phyloP scores from a whole-genome alignment of 2,329 filamentous ascomycete species.

The Ramularia endophylla region DNA sequence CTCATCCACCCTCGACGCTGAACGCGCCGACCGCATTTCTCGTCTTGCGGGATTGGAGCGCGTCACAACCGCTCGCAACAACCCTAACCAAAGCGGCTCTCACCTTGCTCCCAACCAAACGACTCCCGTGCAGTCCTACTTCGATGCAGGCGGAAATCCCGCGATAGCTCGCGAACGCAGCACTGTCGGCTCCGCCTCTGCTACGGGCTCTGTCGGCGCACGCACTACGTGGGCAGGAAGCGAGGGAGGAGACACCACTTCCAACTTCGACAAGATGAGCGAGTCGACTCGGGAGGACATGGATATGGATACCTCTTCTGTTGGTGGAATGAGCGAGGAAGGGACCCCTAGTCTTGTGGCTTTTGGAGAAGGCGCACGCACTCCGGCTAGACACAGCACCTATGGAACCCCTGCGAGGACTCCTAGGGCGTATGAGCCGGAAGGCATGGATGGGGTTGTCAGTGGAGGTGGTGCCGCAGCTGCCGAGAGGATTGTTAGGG shows the following conservation, averaged over 20 bases:
- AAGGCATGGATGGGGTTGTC: slow-evolving; percentile 56
- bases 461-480: too few species aligned
- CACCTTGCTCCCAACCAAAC: slow-evolving; percentile 22
- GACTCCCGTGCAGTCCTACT: slow-evolving; percentile 56
- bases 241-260: slow-evolving; percentile 48
- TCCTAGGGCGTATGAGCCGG: slow-evolving; percentile 47
- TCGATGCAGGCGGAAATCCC: slow-evolving; percentile 66
- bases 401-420: slow-evolving; percentile 5
- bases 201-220: slow-evolving; percentile 70
- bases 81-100: slow-evolving; percentile 29
- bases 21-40: slow-evolving; percentile 73
- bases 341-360: slow-evolving; percentile 78
- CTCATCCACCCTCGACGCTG: slow-evolving; percentile 49
- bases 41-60: slow-evolving; percentile 88
- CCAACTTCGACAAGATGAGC: slow-evolving; percentile 53
- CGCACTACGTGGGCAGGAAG: slow-evolving; percentile 64
- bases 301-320: slow-evolving; percentile 50
- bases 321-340: slow-evolving; percentile 80
- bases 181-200: slow-evolving; percentile 86
- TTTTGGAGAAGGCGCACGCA: slow-evolving; percentile 79
- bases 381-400: slow-evolving; percentile 55
- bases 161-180: slow-evolving; percentile 67
- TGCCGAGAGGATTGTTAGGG: too few species aligned
- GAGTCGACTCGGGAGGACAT: slow-evolving; percentile 20
- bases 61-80: slow-evolving; percentile 65